These are phyloP conservation scores for Dactylonectria estremocensis DNA, from an alignment of 2,329 filamentous ascomycete genomes.

Conservation along the genomic window DNA sequence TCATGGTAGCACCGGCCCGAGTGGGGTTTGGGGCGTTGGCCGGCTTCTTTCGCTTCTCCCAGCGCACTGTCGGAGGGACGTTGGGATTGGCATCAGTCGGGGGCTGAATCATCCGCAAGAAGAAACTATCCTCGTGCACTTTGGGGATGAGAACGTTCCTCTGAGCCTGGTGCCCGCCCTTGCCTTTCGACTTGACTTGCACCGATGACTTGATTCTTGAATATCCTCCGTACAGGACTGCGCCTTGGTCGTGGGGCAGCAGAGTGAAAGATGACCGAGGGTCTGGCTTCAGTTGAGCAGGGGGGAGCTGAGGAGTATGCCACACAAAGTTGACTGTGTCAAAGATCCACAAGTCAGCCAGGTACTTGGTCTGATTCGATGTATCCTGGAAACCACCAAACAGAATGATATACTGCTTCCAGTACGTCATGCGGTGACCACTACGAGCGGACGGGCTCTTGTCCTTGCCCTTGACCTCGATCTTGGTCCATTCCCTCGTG, in stretches of 20 bases:
- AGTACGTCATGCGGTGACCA: constrained; percentile 96
- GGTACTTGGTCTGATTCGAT: constrained; percentile 92
- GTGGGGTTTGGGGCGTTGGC: constrained; percentile 88
- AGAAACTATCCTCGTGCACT: constrained; percentile 96
- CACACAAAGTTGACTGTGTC: constrained; percentile 91
- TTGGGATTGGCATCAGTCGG: constrained; percentile 75
- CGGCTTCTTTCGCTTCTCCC: constrained; percentile 94
- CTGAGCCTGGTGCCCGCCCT: constrained; percentile 73
- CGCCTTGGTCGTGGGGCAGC: constrained; percentile 90
- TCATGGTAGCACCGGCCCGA: constrained; percentile 93
- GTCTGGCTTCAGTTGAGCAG: constrained; percentile 89
- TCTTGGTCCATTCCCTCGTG: constrained; percentile 89
- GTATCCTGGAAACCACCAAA: constrained; percentile 99
- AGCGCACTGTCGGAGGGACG: constrained; percentile 81
- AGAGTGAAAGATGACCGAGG: constrained; percentile 93
- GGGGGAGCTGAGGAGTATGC: constrained; percentile 82
- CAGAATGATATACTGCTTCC: constrained; percentile 95
- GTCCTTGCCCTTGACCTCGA: constrained; percentile 84
- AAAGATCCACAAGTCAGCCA: constrained; percentile 95
- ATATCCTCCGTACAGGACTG: constrained; percentile 93
- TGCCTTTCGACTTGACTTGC: constrained; percentile 71
- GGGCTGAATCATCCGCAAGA: constrained; percentile 84
- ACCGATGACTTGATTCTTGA: constrained; percentile 86
- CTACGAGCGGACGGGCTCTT: constrained; percentile 87
- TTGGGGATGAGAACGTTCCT: constrained; percentile 87